A percentile compares a stretch with the other conserved stretches of the same genome.
These are phyloP conservation scores for Globisporangium megalacanthum DNA, from an alignment of 352 stramenopile species.

Conservation along the genomic window DNA sequence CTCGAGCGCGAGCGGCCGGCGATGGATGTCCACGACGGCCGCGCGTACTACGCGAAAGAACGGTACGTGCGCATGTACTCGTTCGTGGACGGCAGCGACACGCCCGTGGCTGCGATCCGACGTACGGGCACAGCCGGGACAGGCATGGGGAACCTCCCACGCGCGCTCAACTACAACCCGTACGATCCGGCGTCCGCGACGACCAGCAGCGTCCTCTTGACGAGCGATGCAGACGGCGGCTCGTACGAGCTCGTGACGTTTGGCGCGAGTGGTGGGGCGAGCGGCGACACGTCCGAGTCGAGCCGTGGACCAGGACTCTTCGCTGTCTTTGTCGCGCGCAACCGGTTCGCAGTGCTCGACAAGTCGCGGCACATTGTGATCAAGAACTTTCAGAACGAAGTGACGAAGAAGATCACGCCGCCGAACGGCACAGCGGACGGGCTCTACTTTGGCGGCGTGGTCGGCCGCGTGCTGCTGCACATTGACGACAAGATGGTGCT, in stretches of 20 bases:
- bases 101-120: constrained; percentile 66
- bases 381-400: constrained; percentile 99
- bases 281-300: constrained; percentile 86
- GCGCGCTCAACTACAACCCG: constrained; percentile 95
- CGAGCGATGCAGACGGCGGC: constrained; percentile 94
- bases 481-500: constrained; percentile 97
- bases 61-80: constrained; percentile 97
- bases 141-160: constrained; percentile 91
- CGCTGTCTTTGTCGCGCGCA: constrained; percentile 96
- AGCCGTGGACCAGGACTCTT: constrained; percentile 93
- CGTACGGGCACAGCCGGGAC: constrained; percentile 61
- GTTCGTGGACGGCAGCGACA: constrained; percentile 80
- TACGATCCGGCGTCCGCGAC: constrained; percentile 90
- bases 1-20: constrained; percentile 95
- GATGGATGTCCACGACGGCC: constrained; percentile 83
- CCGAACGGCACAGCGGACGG: constrained; percentile 93
- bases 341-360: constrained; percentile 98
- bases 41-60: constrained; percentile 97
- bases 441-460: constrained; percentile 95
- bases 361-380: constrained; percentile 96
- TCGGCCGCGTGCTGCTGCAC: constrained; percentile 96
- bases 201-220: constrained; percentile 92
- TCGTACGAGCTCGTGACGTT: constrained; percentile 98
- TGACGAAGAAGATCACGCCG: constrained; percentile 96
- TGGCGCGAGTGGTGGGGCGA: constrained; percentile 47